These are phyloP conservation scores for Rhizophagus sp. DNA, from an alignment of 192 early-diverging fungal species.

Conservation along the genomic window DNA sequence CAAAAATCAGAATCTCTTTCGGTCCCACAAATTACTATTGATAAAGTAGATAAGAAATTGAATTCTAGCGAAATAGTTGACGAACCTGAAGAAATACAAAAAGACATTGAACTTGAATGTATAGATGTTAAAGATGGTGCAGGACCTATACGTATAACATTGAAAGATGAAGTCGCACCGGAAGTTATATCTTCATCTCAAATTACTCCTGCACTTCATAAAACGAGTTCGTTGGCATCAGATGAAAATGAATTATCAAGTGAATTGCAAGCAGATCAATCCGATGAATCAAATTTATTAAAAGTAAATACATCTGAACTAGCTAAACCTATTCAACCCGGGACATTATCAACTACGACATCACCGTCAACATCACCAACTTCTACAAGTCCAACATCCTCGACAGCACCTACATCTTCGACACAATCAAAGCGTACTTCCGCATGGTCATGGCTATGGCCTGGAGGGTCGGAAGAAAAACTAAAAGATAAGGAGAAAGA, in stretches of 20 bases:
- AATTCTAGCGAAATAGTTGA: not conserved
- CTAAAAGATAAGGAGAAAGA: not conserved
- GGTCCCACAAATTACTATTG: not conserved
- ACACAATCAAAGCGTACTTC: not conserved
- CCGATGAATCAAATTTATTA: slow-evolving; percentile 9
- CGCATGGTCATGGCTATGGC: slow-evolving; percentile 2
- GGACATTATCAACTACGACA: not conserved
- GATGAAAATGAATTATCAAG: not conserved
- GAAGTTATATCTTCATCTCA: not conserved
- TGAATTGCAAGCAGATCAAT: not conserved
- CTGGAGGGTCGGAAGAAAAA: not conserved
- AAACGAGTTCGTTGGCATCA: not conserved
- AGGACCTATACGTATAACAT: slow-evolving; percentile 14
- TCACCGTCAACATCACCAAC: not conserved
- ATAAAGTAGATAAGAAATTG: not conserved
- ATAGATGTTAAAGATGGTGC: slow-evolving; percentile 16
- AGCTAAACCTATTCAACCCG: not conserved
- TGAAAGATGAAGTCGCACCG: slow-evolving; percentile 11
- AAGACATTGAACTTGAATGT: slow-evolving; percentile 17
- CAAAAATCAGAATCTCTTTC: not conserved
- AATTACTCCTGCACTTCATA: not conserved
- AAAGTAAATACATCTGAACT: not conserved
- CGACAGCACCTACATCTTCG: not conserved
- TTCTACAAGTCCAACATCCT: not conserved
- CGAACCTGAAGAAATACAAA: not conserved